Conservation (phyloP, 2,329 filamentous ascomycete species). For the Diaporthe sp. region DNA sequence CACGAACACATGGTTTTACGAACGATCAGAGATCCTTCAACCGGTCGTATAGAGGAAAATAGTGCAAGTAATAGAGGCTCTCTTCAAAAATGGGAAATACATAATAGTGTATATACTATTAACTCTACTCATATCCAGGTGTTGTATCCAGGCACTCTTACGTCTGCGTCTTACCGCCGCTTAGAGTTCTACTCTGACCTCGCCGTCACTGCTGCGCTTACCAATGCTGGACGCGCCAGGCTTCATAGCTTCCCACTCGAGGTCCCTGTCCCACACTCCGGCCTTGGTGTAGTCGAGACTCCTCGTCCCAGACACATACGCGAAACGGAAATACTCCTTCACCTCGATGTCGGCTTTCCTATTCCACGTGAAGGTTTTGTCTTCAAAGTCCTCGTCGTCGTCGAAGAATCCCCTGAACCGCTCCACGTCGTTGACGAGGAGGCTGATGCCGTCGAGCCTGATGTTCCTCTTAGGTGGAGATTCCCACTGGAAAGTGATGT, state of each 20-base stretch:
- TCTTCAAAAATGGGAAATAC: not conserved
- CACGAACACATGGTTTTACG: not conserved
- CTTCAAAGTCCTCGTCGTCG: conserved; percentile 60
- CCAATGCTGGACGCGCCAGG: conserved; percentile 69
- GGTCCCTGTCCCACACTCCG: conserved; percentile 75
- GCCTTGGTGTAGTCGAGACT: conserved; percentile 82
- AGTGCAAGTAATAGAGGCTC: not conserved
- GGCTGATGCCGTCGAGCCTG: conserved; percentile 76
- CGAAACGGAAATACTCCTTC: conserved; percentile 85
- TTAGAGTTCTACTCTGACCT: conserved; percentile 39
- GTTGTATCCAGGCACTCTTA: not conserved
- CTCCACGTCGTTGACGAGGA: conserved; percentile 90
- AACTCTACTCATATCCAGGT: not conserved
- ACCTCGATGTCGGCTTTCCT: conserved; percentile 60
- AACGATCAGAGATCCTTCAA: not conserved
- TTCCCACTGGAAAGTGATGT: conserved; percentile 74
- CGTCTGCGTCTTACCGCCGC: not conserved
- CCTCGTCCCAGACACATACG: conserved; percentile 75
- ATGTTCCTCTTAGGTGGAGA: conserved; percentile 65
- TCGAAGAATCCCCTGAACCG: conserved; percentile 80
- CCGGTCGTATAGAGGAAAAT: too few relatives aligned
- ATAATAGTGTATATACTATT: not conserved
- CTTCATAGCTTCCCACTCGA: conserved; percentile 77
- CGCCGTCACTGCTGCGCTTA: conserved; percentile 43
- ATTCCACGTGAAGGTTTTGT: conserved; percentile 70